Base-by-base conservation (phyloP, 1,284 basidiomycete genomes). In the Sanghuangporus weigelae region DNA sequence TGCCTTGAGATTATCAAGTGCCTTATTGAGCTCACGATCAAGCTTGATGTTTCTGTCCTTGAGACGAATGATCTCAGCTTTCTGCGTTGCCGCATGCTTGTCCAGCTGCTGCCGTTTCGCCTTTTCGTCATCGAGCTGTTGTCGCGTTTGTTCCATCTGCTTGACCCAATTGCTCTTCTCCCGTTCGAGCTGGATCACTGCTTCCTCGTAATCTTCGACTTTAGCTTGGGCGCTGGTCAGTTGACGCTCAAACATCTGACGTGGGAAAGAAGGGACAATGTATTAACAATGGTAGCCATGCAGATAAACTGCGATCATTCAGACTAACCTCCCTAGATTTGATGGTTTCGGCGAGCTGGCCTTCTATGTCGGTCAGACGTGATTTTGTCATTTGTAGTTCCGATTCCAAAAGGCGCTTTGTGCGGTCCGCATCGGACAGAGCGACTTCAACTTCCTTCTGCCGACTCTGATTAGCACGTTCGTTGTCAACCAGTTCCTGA, bases 161-260 rank as follows among this genome's bases (percentile, higher is more conserved):
- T 89, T 84, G 62, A 86, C 83, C 67, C 89, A 86, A 10, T 86
- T 81, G 6, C 84, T 85, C 71, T 92, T 86, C 66, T 95, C 93
- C 42, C 92, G 83, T 73, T 96, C 91, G 54, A 93, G 82, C 67
- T 92, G 86, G 4, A 96, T 80, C 5, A 93, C 84, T 0, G 89
- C 84, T 70, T 98, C 95, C 73, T 98, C 95, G 62, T 95, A 90
- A 65, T 91, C 89, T 63, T 90, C 86, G 67, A 90, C 90, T 70
- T 92, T 92, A 40, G 83, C 79, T 69, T 92, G 87, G 6, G 92
- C 85, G 14, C 84, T 77, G 0, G 81, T 74, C 26, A 97, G 76
- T 71, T 94, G 89, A 59, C 89, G 86, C 68, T 96, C 93, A 54
- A 94, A 78, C 42, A 76, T 80, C 89, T 95, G 8, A 50, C 12